These are phyloP conservation scores for Phytophthora vignae DNA, from an alignment of 352 stramenopile species.

Conservation along the genomic window DNA sequence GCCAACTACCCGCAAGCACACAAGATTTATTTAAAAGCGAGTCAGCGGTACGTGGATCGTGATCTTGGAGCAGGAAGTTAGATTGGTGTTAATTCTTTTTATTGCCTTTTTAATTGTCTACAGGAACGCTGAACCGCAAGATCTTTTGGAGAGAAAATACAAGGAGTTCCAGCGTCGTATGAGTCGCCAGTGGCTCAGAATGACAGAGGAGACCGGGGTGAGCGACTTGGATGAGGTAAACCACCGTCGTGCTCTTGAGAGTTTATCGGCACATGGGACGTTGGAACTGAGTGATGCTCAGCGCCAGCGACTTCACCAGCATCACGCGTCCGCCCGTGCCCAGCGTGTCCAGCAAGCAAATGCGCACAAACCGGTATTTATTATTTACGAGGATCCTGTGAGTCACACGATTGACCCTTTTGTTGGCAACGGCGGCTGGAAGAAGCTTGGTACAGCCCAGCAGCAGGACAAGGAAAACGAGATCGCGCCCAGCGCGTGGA, in stretches of 20 bases:
- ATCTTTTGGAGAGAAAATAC: conserved; percentile 77
- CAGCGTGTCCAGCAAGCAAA: conserved; percentile 69
- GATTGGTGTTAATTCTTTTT: not conserved
- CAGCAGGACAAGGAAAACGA: conserved; percentile 89
- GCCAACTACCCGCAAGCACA: conserved; percentile 85
- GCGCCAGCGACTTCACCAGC: conserved; percentile 71
- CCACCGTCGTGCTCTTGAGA: conserved; percentile 69
- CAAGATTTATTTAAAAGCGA: conserved; percentile 89
- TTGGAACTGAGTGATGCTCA: conserved; percentile 61
- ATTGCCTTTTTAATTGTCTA: not conserved
- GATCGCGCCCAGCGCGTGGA: conserved; percentile 60
- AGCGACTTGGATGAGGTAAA: conserved; percentile 48
- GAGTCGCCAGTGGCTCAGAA: conserved; percentile 81
- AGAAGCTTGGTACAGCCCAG: conserved; percentile 62
- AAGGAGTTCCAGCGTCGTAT: conserved; percentile 87
- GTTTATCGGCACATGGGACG: conserved; percentile 55
- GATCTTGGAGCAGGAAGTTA: not conserved
- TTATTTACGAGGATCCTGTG: conserved; percentile 77
- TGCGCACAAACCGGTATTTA: conserved; percentile 87
- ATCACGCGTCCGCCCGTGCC: conserved; percentile 60
- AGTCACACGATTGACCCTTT: conserved; percentile 64
- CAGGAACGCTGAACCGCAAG: conserved; percentile 76
- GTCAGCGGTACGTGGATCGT: conserved; percentile 73
- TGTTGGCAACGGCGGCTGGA: conserved; percentile 71
- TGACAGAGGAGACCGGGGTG: conserved; percentile 53